Evolutionary conservation across 192 early-diverging fungal genomes (phyloP), one percentile per base, ranked within the genome.

Genomic region (Coemansia reversa): DNA sequence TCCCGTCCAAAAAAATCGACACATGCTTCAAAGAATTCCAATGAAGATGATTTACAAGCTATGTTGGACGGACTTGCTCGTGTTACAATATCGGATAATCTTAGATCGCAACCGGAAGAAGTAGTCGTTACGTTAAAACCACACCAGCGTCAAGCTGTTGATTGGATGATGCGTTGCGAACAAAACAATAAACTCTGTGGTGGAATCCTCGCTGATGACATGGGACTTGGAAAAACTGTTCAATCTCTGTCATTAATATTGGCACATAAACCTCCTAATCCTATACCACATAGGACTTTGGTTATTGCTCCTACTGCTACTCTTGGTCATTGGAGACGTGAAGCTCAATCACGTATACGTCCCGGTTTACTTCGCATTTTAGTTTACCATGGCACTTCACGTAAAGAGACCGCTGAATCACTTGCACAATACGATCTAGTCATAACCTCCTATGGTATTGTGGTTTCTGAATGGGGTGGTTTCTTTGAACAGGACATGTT

Each of bases 191-290:
- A 65, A 4, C 53, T 50, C 12, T 67, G 73, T 3, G 88, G 88
- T 32, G 88, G 88, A 6, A 80, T 88, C 42, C 66, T 90, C 0
- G 84, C 81, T 2, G 88, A 90, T 62, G 88, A 90, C 56, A 88
- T 88, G 88, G 90, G 88, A 14, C 66, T 89, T 47, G 88, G 88
- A 5, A 91, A 94, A 69, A 93, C 93, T 0, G 65, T 94, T 2
- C 91, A 94, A 66, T 75, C 86, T 4, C 81, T 94, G 51, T 80
- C 90, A 3, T 65, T 87, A 0, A 83, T 91, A 8, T 39, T 88
- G 22, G 61, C 79, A 4, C 75, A 79, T 47, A 75, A 61, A 19
- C 84, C 81, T n/a, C 35, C 1, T 9, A 39, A 11, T 39, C 1
- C 35, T 24, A 25, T 19, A 18, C 29, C 57, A 8, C 87, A 87